These are phyloP conservation scores for Phragmites australis DNA, from an alignment of 176 grass and related monocot genomes.

Conservation along the genomic window DNA sequence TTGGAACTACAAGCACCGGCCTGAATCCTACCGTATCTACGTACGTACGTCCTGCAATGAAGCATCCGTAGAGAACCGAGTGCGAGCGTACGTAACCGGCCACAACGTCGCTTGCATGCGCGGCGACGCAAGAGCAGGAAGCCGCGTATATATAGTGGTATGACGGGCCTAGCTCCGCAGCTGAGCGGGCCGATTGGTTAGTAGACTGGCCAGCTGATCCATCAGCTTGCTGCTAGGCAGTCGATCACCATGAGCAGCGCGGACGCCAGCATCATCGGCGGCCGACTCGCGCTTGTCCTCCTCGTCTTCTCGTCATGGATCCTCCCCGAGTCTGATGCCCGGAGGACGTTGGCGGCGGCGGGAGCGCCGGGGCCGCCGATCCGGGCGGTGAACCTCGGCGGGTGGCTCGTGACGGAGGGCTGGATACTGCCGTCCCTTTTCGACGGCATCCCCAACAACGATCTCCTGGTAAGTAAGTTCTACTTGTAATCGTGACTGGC, in stretches of 20 bases:
- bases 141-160: not conserved
- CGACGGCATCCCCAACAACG: slow-evolving; percentile 62
- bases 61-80: not conserved
- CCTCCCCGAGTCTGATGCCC: not conserved
- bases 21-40: not conserved
- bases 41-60: no score
- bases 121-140: not conserved
- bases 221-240: not conserved
- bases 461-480: slow-evolving; percentile 42
- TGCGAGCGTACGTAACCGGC: not conserved
- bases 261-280: not conserved
- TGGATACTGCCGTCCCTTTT: slow-evolving; percentile 78
- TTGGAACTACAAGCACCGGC: not conserved
- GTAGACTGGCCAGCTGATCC: not conserved
- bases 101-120: not conserved
- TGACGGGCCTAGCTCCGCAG: not conserved
- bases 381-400: slow-evolving; percentile 65
- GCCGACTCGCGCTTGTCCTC: not conserved
- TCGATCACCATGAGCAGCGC: not conserved
- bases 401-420: slow-evolving; percentile 75
- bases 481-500: not conserved
- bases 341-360: not conserved
- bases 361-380: slow-evolving; percentile 18
- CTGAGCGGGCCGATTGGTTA: not conserved
- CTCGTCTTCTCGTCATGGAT: not conserved